Conservation (phyloP, 495 filamentous ascomycete species). For the Aspergillus indologenus region DNA sequence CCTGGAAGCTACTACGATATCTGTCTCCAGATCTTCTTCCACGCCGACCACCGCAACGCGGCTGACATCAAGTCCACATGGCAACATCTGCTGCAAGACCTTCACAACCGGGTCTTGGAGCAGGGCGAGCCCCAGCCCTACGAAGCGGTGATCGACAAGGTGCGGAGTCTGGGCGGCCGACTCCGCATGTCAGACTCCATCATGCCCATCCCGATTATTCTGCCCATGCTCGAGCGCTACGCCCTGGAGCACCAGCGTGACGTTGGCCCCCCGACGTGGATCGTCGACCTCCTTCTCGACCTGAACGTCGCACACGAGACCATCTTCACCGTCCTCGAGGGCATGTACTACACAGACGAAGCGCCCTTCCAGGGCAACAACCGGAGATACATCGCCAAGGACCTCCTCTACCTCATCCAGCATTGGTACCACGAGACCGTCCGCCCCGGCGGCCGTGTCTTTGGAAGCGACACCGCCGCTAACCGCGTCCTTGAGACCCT, state of each 20-base stretch:
- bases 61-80: conserved; percentile 80
- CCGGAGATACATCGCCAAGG: conserved; percentile 55
- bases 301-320: conserved; percentile 72
- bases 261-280: conserved; percentile 70
- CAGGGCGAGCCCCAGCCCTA: conserved; percentile 62
- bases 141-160: conserved; percentile 70
- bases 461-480: conserved; percentile 52
- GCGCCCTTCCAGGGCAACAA: conserved; percentile 72
- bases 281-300: conserved; percentile 74
- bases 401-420: conserved; percentile 59
- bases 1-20: conserved; percentile 88
- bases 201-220: conserved; percentile 64
- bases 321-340: conserved; percentile 73
- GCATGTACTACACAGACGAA: conserved; percentile 79
- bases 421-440: conserved; percentile 62
- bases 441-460: conserved; percentile 50
- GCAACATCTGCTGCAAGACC: conserved; percentile 71
- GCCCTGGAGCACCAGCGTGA: conserved; percentile 67
- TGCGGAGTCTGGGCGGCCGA: conserved; percentile 73
- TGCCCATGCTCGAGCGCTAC: conserved; percentile 76
- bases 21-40: conserved; percentile 83
- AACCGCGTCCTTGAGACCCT: conserved; percentile 46
- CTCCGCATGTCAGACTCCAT: conserved; percentile 74
- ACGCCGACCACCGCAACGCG: conserved; percentile 81
- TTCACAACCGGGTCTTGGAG: conserved; percentile 59